Base-by-base conservation (phyloP, 83 land plant species). In the Diphasiastrum complanatum region DNA sequence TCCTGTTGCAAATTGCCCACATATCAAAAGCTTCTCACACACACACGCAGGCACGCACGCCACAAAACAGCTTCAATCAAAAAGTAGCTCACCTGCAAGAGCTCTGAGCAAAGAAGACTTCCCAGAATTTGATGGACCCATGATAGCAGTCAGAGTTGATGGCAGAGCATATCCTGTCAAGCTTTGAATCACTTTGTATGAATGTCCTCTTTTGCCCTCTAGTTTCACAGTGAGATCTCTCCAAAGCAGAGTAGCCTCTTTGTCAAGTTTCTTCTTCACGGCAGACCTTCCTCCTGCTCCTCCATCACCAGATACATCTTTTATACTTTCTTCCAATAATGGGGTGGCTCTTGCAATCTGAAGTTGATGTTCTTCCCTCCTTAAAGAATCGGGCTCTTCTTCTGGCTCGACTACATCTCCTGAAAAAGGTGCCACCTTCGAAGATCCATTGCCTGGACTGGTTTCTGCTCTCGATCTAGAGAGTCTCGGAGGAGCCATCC, bases 111-210 rank as follows among this genome's bases (percentile, higher is more conserved):
- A 38, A 38, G 14, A 8, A 38, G 43, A 8, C 14, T 38, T 38
- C 12, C 43, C 43, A 41, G 45, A 41, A 18, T 18, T 18, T 14
- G 45, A 41, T 14, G 45, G 45, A 41, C 45, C 45, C 1, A 41
- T 41, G 45, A 41, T 18, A 14, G 45, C 45, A 41, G 45, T 41
- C 45, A 41, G 12, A 41, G 45, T 41, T 41, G n/a, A 14, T 14
- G 45, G 45, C 45, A 14, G n/a, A 41, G 45, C 45, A 41, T 41
- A 41, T 0, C 45, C 45, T 41, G 45, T 41, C 45, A 41, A 41
- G 12, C 45, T 18, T 18, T 41, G n/a, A 14, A 41, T 0, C 12
- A 41, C 18, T 18, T 14, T 41, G 12, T 41, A 14, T 14, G 12
- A 14, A 1, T 41, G 12, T 41, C 45, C 45, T 41, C 18, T 41